Evolutionary conservation across 805 yeast genomes (phyloP), one percentile per base, ranked within the genome.

Genomic region (Teunomyces pallodes): DNA sequence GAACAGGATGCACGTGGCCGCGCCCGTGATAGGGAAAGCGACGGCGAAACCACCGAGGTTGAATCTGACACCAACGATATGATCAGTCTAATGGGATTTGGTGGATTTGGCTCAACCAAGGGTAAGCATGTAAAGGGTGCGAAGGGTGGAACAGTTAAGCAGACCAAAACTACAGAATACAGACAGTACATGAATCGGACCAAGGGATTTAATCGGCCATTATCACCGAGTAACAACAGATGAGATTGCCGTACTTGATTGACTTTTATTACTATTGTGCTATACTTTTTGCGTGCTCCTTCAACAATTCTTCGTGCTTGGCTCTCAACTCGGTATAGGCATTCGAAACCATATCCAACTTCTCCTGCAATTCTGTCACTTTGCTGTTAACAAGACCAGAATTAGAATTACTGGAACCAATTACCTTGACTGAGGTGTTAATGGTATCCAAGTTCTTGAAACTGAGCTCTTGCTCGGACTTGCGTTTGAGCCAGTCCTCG

Each of bases 161-260:
- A 66, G 47, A 65, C 70, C 30, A 66, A 64, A 46, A 70, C 70
- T 46, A 65, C 79, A 0, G 74, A 74, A 36, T 82, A 79, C 57
- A 69, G 86, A 55, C 86, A 81, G 60, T 82, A 82, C 52, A 80
- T 80, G 82, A 81, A 81, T 57, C 65, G 84, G 47, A 70, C 62
- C 10, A 78, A 76, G 53, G 84, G 84, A 3, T 80, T 79, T 60
- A 81, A 80, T 54, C 64, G 85, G 46, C 75, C 81, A 1, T 59
- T 80, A 33, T 80, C 84, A 2, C 84, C 84, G 1, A 60, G 66
- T 4, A 64, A 72, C 32, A 14, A 28, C 16, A n/a, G 16, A 17
- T 17, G 16, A 8, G 24, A 0, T 7, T 7, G 35, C 14, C 5
- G 27, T 17, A 20, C 9, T 16, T 16, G 7, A 12, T 36, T 9